Evolutionary conservation across 2,329 filamentous ascomycete genomes (phyloP).

Genomic region (Westerdykella sp.): DNA sequence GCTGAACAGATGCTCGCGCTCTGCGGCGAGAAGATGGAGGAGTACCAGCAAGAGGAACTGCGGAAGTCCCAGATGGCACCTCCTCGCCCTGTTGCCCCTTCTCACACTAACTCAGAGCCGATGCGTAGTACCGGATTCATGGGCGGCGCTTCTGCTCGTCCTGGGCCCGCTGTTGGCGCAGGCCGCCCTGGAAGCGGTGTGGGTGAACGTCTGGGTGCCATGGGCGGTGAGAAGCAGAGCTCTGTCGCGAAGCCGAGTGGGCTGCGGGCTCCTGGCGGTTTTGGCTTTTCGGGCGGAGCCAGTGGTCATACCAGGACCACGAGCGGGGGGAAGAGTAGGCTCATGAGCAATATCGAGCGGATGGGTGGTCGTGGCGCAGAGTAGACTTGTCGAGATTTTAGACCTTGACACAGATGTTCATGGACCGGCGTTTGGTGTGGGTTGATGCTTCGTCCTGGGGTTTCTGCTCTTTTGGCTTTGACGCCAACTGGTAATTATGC

Average conservation of each 20-base stretch:
- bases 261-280: constrained; percentile 54
- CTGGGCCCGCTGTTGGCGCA: constrained; percentile 21
- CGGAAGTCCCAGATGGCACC: constrained; percentile 46
- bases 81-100: constrained; percentile 9
- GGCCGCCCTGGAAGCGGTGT: constrained; percentile 22
- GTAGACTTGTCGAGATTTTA: not conserved
- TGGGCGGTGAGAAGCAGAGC: constrained; percentile 9
- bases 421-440: too few relatives aligned
- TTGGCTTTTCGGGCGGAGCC: constrained; percentile 30
- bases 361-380: constrained; percentile 57
- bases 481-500: too few relatives aligned
- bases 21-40: constrained; percentile 42
- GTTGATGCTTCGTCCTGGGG: too few relatives aligned
- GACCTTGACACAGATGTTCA: not conserved
- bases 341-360: constrained; percentile 80
- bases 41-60: constrained; percentile 39
- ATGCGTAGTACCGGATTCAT: constrained; percentile 31
- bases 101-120: constrained; percentile 11
- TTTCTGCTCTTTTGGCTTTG: too few relatives aligned
- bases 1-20: constrained; percentile 80
- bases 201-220: constrained; percentile 17
- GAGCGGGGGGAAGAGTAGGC: constrained; percentile 55
- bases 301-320: constrained; percentile 30
- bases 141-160: constrained; percentile 19
- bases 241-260: constrained; percentile 47